Evolutionary conservation across 1,139 yeast species (phyloP), one percentile per base, ranked within the genome.

Genomic region (Hyphopichia pseudoburtonii): DNA sequence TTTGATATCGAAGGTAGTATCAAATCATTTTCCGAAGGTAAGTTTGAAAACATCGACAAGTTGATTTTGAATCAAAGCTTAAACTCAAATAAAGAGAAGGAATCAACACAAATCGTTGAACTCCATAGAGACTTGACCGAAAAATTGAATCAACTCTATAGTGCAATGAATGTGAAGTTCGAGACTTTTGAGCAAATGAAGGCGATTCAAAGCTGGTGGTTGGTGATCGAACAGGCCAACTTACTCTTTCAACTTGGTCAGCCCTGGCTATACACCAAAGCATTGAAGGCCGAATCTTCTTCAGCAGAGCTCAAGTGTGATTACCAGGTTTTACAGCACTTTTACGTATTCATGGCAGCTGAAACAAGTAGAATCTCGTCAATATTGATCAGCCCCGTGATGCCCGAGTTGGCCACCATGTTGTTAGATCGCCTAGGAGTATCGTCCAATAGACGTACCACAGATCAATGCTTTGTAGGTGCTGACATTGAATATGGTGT

Each of bases 311-410:
- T 46, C 10, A 39, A 40, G 9, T 46, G 52, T 11, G 32, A 46
- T 12, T 50, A 51, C 28, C 37, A 51, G 10, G 52, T 61, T 12
- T 32, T 66, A 6, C 80, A 74, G 44, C 80, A 77, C 52, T 63
- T 70, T 34, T 73, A 80, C 11, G 78, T 89, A 2, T 80, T 73
- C 43, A 56, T 77, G 17, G 85, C 87, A 1, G 76, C 86, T 10
- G 97, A 92, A 50, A 73, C 81, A 1, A 71, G 82, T 12, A 72
- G 98, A 42, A 74, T 87, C 0, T 56, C 78, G 12, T 73, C 92
- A 0, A 78, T 92, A 10, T 55, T 86, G 28, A 68, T 86, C 19
- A 78, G 74, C 41, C 88, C 96, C 1, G 68, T 90, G 19, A 78
- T 86, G 33, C 97, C 97, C 0, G 62, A 64, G 2, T 65, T 87